These are phyloP conservation scores for Colletotrichum eleusines DNA, from an alignment of 2,329 filamentous ascomycete genomes.

Conservation along the genomic window DNA sequence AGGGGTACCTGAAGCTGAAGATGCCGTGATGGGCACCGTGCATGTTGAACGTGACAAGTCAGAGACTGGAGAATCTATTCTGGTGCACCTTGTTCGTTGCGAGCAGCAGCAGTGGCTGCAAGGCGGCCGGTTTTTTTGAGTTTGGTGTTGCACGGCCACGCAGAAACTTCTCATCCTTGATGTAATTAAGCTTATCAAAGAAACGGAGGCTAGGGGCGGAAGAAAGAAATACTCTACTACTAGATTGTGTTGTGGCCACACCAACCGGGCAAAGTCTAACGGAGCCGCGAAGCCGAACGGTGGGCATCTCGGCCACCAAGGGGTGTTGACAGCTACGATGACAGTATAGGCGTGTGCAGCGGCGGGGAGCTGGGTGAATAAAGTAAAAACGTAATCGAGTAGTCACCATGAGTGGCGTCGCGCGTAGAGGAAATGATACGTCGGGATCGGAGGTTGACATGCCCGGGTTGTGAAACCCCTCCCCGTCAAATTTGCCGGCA, in stretches of 20 bases:
- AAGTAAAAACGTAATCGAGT: background rate
- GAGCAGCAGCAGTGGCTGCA: no score
- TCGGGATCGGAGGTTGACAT: background rate
- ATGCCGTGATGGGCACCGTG: conserved; percentile 27
- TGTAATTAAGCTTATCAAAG: background rate
- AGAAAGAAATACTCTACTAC: background rate
- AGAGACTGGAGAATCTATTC: background rate
- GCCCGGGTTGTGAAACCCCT: background rate
- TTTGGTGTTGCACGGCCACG: background rate
- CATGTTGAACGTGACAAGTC: no score
- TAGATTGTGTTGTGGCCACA: no score
- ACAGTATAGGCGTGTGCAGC: no score
- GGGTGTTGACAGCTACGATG: no score
- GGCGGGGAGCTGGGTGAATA: background rate
- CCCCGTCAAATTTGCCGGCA: background rate
- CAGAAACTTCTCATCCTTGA: background rate
- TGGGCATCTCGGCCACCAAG: background rate
- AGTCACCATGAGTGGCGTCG: background rate
- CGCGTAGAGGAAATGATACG: background rate
- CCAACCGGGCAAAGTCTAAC: background rate
- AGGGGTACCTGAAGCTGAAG: conserved; percentile 23
- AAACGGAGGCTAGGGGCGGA: background rate
- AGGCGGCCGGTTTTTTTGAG: background rate
- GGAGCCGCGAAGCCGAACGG: background rate
- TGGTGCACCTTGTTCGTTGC: background rate